Evolutionary conservation across 768 basidiomycete genomes (phyloP).

Genomic region (Russula olivacea): DNA sequence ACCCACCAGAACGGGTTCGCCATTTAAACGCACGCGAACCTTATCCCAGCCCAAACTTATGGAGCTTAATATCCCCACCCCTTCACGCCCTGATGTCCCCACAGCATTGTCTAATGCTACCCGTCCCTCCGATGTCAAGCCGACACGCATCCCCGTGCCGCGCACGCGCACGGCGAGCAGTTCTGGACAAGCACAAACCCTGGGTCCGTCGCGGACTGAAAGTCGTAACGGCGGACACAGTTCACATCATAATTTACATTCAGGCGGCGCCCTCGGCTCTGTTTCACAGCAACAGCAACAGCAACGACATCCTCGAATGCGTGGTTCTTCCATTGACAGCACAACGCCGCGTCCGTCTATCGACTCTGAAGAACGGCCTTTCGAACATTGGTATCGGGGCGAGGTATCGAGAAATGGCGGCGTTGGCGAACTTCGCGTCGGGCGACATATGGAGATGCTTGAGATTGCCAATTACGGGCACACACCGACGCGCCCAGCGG

Average conservation of each 20-base stretch:
- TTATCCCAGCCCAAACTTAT: conserved; percentile 55
- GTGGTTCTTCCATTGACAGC: conserved; percentile 34
- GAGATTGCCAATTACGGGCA: conserved; percentile 86
- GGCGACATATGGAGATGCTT: conserved; percentile 72
- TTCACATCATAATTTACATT: background rate
- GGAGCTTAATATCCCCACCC: conserved; percentile 35
- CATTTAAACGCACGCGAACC: conserved; percentile 51
- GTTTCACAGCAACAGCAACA: conserved; percentile 19
- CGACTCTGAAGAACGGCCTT: conserved; percentile 78
- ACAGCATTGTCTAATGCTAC: conserved; percentile 29
- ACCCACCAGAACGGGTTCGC: conserved; percentile 20
- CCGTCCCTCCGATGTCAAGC: conserved; percentile 34
- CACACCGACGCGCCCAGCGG: conserved; percentile 27
- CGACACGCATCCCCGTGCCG: conserved; percentile 46
- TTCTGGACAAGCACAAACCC: conserved; percentile 34
- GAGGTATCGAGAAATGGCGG: conserved; percentile 83
- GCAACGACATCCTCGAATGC: conserved; percentile 41
- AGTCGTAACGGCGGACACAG: conserved; percentile 29
- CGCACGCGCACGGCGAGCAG: conserved; percentile 39
- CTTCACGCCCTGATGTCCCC: conserved; percentile 31
- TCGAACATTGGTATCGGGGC: conserved; percentile 87
- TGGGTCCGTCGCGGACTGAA: conserved; percentile 30
- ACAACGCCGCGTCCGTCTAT: conserved; percentile 45
- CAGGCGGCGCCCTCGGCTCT: conserved; percentile 1
- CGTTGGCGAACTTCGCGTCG: conserved; percentile 78